Percentiles rank a stretch among this genome's conserved stretches.
phyloP scores from a whole-genome alignment of 2,329 filamentous ascomycete genomes.

The Akanthomyces lecanii region DNA sequence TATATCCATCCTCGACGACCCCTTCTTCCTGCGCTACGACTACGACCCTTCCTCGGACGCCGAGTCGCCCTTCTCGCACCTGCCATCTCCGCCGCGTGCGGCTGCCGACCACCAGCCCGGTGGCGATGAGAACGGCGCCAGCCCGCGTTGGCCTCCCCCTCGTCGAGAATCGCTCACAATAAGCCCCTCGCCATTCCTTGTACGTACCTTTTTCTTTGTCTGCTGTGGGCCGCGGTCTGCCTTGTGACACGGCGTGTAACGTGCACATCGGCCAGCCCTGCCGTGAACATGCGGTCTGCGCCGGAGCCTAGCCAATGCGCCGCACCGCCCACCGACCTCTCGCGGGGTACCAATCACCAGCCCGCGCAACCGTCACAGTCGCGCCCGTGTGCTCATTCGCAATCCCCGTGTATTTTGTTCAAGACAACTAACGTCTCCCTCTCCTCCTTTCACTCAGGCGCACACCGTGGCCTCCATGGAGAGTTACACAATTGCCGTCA shows the following conservation, averaged over 20 bases:
- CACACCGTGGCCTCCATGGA: slow-evolving; percentile 45
- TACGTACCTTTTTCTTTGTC: slow-evolving; percentile 25
- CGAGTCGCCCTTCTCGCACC: slow-evolving; percentile 21
- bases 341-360: neutral
- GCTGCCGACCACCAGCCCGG: slow-evolving; percentile 18
- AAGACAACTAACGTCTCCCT: neutral
- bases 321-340: slow-evolving; percentile 1
- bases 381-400: slow-evolving; percentile 18
- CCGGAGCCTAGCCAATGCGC: slow-evolving; percentile 7
- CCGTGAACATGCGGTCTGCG: neutral
- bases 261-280: neutral
- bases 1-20: slow-evolving; percentile 51
- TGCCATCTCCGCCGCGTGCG: neutral
- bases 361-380: neutral
- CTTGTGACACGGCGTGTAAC: slow-evolving; percentile 3
- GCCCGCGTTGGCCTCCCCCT: slow-evolving; percentile 40
- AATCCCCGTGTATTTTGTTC: neutral
- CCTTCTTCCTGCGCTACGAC: slow-evolving; percentile 47
- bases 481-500: slow-evolving; percentile 60
- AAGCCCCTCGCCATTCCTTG: slow-evolving; percentile 34
- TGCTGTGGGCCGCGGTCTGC: neutral
- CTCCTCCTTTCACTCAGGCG: slow-evolving; percentile 22
- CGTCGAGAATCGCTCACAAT: slow-evolving; percentile 47
- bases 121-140: slow-evolving; percentile 38
- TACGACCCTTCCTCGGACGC: slow-evolving; percentile 28